Evolutionary conservation across 352 stramenopile species (phyloP).

Genomic region (Phytopythium sindhum): DNA sequence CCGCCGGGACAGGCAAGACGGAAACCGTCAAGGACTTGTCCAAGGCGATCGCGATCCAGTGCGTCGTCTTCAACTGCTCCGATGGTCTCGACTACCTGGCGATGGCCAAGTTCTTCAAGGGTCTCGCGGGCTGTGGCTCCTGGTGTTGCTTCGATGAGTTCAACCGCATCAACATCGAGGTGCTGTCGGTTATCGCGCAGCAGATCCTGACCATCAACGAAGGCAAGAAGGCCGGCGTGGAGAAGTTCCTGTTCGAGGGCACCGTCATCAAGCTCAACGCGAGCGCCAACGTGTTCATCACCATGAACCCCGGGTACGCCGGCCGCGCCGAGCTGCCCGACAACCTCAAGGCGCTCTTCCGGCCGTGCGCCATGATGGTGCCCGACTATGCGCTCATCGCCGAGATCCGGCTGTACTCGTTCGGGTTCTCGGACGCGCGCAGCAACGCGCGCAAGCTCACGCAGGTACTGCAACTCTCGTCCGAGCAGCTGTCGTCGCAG

Average conservation of each 20-base stretch:
- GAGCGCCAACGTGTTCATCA: conserved; percentile 94
- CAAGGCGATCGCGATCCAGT: conserved; percentile 95
- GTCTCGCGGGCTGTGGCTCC: conserved; percentile 87
- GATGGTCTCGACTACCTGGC: conserved; percentile 90
- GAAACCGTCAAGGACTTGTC: conserved; percentile 94
- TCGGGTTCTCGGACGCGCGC: conserved; percentile 88
- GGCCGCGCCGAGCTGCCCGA: conserved; percentile 93
- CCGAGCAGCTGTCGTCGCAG: conserved; percentile 91
- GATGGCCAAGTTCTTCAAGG: conserved; percentile 97
- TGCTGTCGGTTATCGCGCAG: conserved; percentile 93
- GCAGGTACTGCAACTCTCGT: conserved; percentile 91
- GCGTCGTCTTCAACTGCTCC: conserved; percentile 95
- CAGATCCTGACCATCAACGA: conserved; percentile 94
- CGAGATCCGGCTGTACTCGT: conserved; percentile 93
- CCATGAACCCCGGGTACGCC: conserved; percentile 96
- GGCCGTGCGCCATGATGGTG: conserved; percentile 95
- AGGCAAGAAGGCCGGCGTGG: conserved; percentile 85
- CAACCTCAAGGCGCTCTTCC: conserved; percentile 94
- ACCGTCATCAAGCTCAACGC: conserved; percentile 91
- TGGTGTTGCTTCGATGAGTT: conserved; percentile 96
- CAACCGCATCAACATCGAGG: conserved; percentile 95
- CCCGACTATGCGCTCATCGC: conserved; percentile 94
- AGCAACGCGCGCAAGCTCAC: conserved; percentile 92
- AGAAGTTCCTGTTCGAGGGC: conserved; percentile 93
- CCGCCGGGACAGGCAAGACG: conserved; percentile 93